Evolutionary conservation across 306 rosid genomes (phyloP).

Genomic region (Vicia faba): DNA sequence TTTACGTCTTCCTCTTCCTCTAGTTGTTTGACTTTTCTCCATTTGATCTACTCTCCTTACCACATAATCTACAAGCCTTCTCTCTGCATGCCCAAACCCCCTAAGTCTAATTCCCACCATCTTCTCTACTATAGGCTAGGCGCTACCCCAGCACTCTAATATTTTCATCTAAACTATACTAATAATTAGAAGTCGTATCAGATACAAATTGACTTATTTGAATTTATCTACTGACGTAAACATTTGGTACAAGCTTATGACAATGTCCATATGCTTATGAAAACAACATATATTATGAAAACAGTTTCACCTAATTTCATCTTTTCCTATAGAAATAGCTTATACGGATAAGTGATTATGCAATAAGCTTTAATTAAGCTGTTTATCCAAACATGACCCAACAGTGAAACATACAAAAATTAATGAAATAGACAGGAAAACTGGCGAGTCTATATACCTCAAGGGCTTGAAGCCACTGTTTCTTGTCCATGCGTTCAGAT

Average conservation of each 20-base stretch:
- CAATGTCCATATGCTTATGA: not conserved
- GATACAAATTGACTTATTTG: not conserved
- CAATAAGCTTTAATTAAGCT: not conserved
- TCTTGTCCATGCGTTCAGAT: slow-evolving; percentile 63
- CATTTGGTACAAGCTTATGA: not conserved
- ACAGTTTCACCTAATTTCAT: not conserved
- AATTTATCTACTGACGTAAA: too few relatives aligned
- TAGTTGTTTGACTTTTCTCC: too few relatives aligned
- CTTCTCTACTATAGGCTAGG: too few relatives aligned
- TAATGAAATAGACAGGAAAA: too few relatives aligned
- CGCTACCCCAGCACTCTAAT: too few relatives aligned
- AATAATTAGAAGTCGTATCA: not conserved
- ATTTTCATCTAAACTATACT: not conserved
- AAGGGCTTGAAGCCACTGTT: slow-evolving; percentile 95
- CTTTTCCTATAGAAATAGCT: not conserved
- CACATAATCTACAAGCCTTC: too few relatives aligned
- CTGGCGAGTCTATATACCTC: slow-evolving; percentile 46
- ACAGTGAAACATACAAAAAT: not conserved
- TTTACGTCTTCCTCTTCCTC: too few relatives aligned
- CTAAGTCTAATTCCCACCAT: too few relatives aligned
- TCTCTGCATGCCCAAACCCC: too few relatives aligned
- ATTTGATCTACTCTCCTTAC: too few relatives aligned
- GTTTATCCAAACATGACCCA: not conserved
- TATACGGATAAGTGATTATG: not conserved
- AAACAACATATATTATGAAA: not conserved